Base-by-base conservation (phyloP, 768 basidiomycete species). In the Leccinum arenicola region DNA sequence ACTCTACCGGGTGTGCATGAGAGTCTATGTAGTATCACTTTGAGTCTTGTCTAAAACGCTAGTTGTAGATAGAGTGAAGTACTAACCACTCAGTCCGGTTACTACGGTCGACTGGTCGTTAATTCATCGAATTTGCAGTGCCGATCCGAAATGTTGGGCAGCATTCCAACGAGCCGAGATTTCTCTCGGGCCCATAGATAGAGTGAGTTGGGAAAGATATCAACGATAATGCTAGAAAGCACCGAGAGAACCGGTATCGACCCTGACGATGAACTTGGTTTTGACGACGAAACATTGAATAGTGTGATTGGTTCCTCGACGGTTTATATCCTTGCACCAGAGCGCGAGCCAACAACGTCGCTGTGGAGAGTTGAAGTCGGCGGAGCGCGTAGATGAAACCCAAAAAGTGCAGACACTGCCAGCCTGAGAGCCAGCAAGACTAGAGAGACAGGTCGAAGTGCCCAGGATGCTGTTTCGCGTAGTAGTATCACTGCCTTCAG, bases 11-110 rank as follows among this genome's bases (percentile, higher is more conserved):
- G 67, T 93, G 91, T 0, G 78, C 86, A 73, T 93, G 91, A 3
- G 90, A 87, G 73, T 92, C 91, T 89, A 64, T 19, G 35, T 36
- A 36, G 35, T 14, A 36, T 36, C 35, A 14, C 35, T 36, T 36
- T 36, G 14, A 36, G 35, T 36, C 35, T 14, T 36, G 35, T 36
- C 35, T 36, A 36, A 9, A 25, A 25, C 23, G 23, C 23, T 25
- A 36, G 35, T 36, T 12, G 14, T 29, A 29, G 29, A 8, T 29
- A 29, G 14, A 36, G 14, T 36, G 35, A 36, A 51, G n/a, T 12
- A 75, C 83, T 64, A 64, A 88, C 88, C 88, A 69, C 80, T 87
- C 57, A 92, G 69, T 2, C 90, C 90, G 11, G 90, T 90, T 48
- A 91, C 80, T 47, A 90, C 72, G 54, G 88, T 82, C 47, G 88